These are phyloP conservation scores for Acarospora socialis DNA, from an alignment of 2,329 filamentous ascomycete species.

Conservation along the genomic window DNA sequence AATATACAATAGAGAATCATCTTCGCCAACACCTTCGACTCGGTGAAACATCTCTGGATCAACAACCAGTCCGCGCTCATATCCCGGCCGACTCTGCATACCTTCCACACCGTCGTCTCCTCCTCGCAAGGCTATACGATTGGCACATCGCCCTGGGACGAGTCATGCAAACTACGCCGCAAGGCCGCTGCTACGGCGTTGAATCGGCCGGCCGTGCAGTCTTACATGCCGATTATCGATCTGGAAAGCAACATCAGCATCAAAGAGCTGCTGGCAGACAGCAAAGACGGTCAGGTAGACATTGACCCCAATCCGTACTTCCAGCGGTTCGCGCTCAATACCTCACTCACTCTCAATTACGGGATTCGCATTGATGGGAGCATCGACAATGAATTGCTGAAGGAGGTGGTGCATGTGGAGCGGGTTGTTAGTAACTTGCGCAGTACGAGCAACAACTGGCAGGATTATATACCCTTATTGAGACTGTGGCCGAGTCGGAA, in stretches of 20 bases:
- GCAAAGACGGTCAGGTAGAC: constrained; percentile 45
- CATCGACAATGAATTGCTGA: constrained; percentile 50
- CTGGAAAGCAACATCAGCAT: constrained; percentile 60
- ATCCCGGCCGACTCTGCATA: constrained; percentile 64
- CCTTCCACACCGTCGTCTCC: constrained; percentile 67
- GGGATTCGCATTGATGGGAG: constrained; percentile 61
- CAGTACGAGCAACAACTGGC: constrained; percentile 70
- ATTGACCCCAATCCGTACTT: constrained; percentile 61
- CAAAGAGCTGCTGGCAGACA: constrained; percentile 54
- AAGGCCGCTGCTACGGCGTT: constrained; percentile 68
- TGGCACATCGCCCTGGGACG: constrained; percentile 72
- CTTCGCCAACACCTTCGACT: constrained; percentile 65
- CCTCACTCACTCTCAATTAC: constrained; percentile 64
- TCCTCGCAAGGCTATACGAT: constrained; percentile 68
- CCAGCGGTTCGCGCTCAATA: constrained; percentile 63
- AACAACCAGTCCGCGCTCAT: constrained; percentile 65
- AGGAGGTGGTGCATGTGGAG: constrained; percentile 64
- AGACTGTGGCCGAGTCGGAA: constrained; percentile 50
- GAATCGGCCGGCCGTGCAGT: constrained; percentile 60
- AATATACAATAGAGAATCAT: constrained; percentile 43
- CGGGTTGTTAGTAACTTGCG: constrained; percentile 61
- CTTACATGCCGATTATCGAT: constrained; percentile 72
- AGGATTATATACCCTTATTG: constrained; percentile 68
- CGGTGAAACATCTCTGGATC: constrained; percentile 62
- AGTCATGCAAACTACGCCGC: constrained; percentile 60